Evolutionary conservation across 2,329 filamentous ascomycete genomes (phyloP), one percentile per base, ranked within the genome.

Genomic region (Clonostachys chloroleuca): DNA sequence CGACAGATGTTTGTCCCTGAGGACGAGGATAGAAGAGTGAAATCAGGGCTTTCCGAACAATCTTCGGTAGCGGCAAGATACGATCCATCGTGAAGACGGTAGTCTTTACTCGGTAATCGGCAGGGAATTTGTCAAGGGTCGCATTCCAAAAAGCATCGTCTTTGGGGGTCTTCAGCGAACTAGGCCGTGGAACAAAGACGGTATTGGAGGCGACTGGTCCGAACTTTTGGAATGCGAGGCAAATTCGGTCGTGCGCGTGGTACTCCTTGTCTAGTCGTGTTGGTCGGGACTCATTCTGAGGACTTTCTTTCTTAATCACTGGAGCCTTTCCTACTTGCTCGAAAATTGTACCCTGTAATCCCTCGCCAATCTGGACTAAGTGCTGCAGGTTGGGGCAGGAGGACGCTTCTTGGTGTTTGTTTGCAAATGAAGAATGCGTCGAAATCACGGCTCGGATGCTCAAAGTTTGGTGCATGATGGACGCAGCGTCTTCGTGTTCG

Each of bases 341-440:
- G 30, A 55, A 55, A 12, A 54, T 44, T 4, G 45, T 42, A 5
- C 44, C 53, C 44, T 54, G 52, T 16, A 55, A 42, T 6, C 52
- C 54, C 49, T 50, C 39, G 5, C 51, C 56, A 59, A 71, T 52
- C 56, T 69, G 24, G 24, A 30, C 9, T 10, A 30, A 30, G 3
- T 10, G 24, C 24, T 30, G 24, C 5, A 30, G 9, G 24, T 24
- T 9, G 24, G 24, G 24, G 24, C 24, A 7, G 7, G 8, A 24
- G 24, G 24, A 24, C 24, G 24, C 24, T 10, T 30, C 24, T 9
- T 30, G 24, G 24, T 30, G 9, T 10, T 6, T 30, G 24, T 10
- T 10, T 30, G 24, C 24, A 30, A 30, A 30, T 7, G 24, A 30
- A 30, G 24, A 30, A 30, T 30, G 24, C 6, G 24, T 30, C 24